Percentiles rank a stretch among this genome's conserved stretches.
These are phyloP conservation scores for Prunus armeniaca DNA, from an alignment of 306 rosid species.

Conservation along the genomic window DNA sequence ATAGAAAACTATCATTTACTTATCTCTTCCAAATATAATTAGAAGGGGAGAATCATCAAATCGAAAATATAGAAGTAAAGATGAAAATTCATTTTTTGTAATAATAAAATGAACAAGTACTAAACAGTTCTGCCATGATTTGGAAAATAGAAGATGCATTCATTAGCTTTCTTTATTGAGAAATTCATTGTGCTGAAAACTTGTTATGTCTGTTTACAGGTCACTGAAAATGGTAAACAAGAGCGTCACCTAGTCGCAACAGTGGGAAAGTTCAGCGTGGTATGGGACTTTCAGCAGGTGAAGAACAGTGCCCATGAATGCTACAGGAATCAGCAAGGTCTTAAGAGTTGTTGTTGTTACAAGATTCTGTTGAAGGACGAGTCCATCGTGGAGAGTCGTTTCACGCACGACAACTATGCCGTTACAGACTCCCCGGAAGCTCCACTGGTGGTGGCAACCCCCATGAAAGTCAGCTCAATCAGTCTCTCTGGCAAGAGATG, in stretches of 20 bases:
- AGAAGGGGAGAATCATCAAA: not conserved
- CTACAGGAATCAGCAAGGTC: conserved; percentile 88
- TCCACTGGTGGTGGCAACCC: conserved; percentile 90
- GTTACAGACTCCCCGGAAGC: conserved; percentile 84
- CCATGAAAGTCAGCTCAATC: conserved; percentile 91
- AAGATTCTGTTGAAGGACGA: conserved; percentile 87
- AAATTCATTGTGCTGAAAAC: not conserved
- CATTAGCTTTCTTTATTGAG: not conserved
- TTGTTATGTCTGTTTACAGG: conserved; percentile 43
- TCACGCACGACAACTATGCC: conserved; percentile 88
- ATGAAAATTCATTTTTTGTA: no score
- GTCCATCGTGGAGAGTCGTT: conserved; percentile 80
- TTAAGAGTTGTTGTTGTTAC: conserved; percentile 90
- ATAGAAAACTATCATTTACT: not conserved
- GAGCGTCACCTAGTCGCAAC: conserved; percentile 92
- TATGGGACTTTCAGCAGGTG: conserved; percentile 95
- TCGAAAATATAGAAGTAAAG: no score
- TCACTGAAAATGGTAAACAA: conserved; percentile 91
- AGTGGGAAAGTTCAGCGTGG: conserved; percentile 95
- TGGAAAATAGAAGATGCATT: not conserved
- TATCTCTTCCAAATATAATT: no score
- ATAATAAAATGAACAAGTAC: not conserved
- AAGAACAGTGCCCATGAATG: conserved; percentile 83
- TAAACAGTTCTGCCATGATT: not conserved
- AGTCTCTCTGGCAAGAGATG: conserved; percentile 73